Conservation (phyloP, 345 rosid species). For the Tarenaya hassleriana region DNA sequence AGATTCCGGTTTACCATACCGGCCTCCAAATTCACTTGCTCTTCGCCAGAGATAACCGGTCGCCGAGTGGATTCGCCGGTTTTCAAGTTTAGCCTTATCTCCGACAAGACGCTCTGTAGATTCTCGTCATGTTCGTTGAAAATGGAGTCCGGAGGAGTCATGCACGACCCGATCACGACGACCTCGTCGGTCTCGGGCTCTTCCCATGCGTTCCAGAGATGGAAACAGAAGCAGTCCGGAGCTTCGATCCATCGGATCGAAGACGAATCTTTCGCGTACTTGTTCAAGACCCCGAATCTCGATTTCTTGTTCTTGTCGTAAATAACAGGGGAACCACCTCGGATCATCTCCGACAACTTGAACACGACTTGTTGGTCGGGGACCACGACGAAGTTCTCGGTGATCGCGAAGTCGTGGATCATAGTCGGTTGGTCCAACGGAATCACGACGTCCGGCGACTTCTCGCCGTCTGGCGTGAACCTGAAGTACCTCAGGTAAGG, state of each 20-base stretch:
- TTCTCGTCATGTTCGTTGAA: slow-evolving; percentile 72
- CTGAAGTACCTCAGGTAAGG: slow-evolving; percentile 68
- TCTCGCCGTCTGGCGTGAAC: slow-evolving; percentile 44
- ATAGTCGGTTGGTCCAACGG: slow-evolving; percentile 62
- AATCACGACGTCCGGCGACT: slow-evolving; percentile 64
- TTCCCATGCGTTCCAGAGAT: slow-evolving; percentile 93
- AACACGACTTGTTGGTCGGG: slow-evolving; percentile 89
- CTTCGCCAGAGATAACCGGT: slow-evolving; percentile 33
- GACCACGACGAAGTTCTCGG: slow-evolving; percentile 61
- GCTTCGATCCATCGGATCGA: slow-evolving; percentile 55
- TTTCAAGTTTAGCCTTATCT: slow-evolving; percentile 58
- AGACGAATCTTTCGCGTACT: slow-evolving; percentile 37
- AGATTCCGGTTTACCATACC: slow-evolving; percentile 78
- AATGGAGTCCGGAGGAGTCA: slow-evolving; percentile 81
- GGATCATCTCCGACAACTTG: slow-evolving; percentile 56
- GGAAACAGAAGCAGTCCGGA: slow-evolving; percentile 75
- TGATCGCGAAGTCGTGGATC: slow-evolving; percentile 83
- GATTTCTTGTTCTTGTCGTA: slow-evolving; percentile 63
- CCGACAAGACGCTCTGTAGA: slow-evolving; percentile 70
- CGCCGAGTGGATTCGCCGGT: slow-evolving; percentile 65
- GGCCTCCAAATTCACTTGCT: slow-evolving; percentile 67
- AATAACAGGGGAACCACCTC: slow-evolving; percentile 78
- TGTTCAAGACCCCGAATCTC: slow-evolving; percentile 59
- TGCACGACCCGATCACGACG: slow-evolving; percentile 80
- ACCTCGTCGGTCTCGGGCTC: slow-evolving; percentile 71